These are phyloP conservation scores for Trichoderma afroharzianum DNA, from an alignment of 2,329 filamentous ascomycete species.

Conservation along the genomic window DNA sequence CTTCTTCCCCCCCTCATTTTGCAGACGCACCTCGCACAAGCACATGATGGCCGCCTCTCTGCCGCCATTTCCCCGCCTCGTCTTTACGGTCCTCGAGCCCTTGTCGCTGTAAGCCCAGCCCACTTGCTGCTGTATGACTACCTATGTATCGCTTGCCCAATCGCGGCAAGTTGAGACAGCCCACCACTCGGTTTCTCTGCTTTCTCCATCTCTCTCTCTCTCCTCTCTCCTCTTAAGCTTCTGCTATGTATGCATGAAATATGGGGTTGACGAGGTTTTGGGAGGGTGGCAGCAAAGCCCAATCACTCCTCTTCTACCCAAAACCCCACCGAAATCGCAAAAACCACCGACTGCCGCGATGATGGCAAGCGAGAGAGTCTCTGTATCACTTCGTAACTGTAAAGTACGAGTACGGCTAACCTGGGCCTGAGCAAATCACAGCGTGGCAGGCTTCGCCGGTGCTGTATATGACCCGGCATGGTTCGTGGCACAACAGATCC, in stretches of 20 bases:
- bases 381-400: not conserved
- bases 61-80: slow-evolving; percentile 58
- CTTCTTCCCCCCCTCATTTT: not conserved
- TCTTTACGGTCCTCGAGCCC: slow-evolving; percentile 67
- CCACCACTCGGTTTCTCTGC: not conserved
- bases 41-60: slow-evolving; percentile 57
- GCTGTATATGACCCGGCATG: slow-evolving; percentile 54
- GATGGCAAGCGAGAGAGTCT: not conserved
- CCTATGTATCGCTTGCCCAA: not conserved
- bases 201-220: not conserved
- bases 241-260: not conserved
- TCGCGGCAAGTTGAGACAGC: not conserved
- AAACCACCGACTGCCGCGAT: not conserved
- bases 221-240: not conserved
- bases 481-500: slow-evolving; percentile 63
- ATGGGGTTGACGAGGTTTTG: not conserved
- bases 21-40: not conserved
- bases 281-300: not conserved
- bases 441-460: slow-evolving; percentile 56
- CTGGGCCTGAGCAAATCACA: slow-evolving; percentile 29
- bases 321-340: not conserved
- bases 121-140: not conserved
- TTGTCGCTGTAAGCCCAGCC: slow-evolving; percentile 56
- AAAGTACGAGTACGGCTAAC: not conserved
- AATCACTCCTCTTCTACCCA: not conserved